Percentiles rank a stretch among this genome's conserved stretches.
phyloP scores from a whole-genome alignment of 176 grass and related monocot genomes.

The Lolium rigidum region DNA sequence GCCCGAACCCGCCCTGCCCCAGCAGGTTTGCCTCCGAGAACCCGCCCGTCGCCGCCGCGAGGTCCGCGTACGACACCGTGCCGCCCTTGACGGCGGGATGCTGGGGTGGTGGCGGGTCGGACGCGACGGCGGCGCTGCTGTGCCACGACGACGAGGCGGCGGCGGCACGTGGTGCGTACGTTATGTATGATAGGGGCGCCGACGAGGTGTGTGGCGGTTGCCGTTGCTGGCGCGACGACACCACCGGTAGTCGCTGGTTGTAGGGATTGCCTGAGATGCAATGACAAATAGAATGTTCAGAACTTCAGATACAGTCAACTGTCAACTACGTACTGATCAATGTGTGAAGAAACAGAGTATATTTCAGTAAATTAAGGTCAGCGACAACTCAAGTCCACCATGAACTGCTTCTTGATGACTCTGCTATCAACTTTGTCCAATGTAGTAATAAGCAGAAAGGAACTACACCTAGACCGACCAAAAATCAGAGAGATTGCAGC shows the following conservation, averaged over 20 bases:
- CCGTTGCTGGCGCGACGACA: constrained; percentile 3
- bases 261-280: constrained; percentile 26
- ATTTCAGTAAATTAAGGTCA: background rate
- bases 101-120: background rate
- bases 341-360: background rate
- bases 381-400: background rate
- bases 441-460: background rate
- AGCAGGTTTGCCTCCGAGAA: constrained; percentile 83
- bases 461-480: background rate
- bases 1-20: constrained; percentile 86
- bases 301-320: background rate
- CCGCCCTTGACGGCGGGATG: constrained; percentile 24
- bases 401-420: background rate
- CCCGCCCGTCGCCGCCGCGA: constrained; percentile 58
- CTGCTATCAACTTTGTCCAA: background rate
- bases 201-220: background rate
- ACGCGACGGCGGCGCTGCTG: constrained; percentile 12
- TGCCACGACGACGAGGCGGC: background rate
- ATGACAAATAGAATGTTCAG: background rate
- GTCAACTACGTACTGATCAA: background rate
- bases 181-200: background rate
- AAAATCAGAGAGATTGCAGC: background rate
- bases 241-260: background rate
- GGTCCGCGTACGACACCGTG: constrained; percentile 65
- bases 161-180: constrained; percentile 12